Conservation (phyloP, 129 eudicot species). For the Kitagawia praeruptora region DNA sequence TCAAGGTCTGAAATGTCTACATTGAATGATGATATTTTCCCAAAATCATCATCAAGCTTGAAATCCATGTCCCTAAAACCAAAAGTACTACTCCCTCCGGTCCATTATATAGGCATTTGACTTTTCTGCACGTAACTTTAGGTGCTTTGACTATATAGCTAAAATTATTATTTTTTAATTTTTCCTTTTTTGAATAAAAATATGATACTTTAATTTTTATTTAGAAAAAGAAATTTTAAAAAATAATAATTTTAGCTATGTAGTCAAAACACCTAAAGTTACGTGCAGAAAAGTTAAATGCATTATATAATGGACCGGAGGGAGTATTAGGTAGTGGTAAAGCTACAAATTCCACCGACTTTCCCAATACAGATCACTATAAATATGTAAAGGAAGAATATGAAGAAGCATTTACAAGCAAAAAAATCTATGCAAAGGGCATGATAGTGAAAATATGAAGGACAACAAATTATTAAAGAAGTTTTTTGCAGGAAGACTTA, state of each 20-base stretch:
- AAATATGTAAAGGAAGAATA: not conserved
- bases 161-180: no score
- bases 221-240: no score
- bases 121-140: no score
- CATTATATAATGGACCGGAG: no score
- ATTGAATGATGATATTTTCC: conserved; percentile 66
- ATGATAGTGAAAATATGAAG: not conserved
- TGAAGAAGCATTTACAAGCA: not conserved
- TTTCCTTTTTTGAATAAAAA: no score
- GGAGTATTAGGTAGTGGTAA: conserved; percentile 6
- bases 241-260: no score
- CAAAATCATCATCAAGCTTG: conserved; percentile 65
- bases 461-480: not conserved
- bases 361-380: not conserved
- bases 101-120: no score
- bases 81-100: no score
- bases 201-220: no score
- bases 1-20: conserved; percentile 72
- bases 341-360: not conserved
- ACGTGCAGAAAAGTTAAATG: no score
- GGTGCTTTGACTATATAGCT: no score
- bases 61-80: conserved; percentile 80
- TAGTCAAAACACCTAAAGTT: no score
- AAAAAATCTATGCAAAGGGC: not conserved
- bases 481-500: not conserved